Evolutionary conservation across 495 filamentous ascomycete genomes (phyloP).

Genomic region (Aspergillus asperescens): DNA sequence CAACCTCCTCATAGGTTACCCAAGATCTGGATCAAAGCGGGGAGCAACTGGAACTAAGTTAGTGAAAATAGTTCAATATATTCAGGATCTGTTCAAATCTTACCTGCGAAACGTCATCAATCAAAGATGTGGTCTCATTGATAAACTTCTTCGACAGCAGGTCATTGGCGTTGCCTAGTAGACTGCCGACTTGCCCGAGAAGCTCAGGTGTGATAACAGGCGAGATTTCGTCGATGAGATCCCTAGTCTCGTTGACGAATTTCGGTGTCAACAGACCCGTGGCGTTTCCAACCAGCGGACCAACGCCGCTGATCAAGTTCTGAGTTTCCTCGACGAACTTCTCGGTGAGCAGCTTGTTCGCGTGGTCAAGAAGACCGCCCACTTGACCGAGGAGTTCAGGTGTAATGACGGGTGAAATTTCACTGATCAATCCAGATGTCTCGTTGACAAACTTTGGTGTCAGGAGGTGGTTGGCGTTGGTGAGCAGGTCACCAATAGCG

Average conservation of each 20-base stretch:
- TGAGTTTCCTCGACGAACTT: constrained; percentile 42
- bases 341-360: constrained; percentile 35
- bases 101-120: constrained; percentile 49
- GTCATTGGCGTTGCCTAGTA: constrained; percentile 37
- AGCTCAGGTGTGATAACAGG: constrained; percentile 42
- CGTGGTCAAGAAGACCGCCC: constrained; percentile 33
- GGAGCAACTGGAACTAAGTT: constrained; percentile 23
- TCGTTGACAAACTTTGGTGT: constrained; percentile 41
- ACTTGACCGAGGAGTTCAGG: constrained; percentile 22
- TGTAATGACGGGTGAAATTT: constrained; percentile 34
- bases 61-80: not conserved
- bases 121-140: constrained; percentile 41
- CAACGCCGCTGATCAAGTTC: constrained; percentile 35
- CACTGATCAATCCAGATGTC: constrained; percentile 31
- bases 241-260: constrained; percentile 41
- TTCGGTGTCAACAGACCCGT: constrained; percentile 34
- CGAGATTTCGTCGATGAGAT: constrained; percentile 30
- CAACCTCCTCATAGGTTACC: constrained; percentile 19
- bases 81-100: constrained; percentile 10
- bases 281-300: constrained; percentile 37
- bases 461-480: constrained; percentile 34
- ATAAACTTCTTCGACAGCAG: constrained; percentile 39
- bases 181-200: constrained; percentile 36
- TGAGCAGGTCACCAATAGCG: constrained; percentile 28
- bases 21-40: constrained; percentile 28